Evolutionary conservation across 2,329 filamentous ascomycete genomes (phyloP), one percentile per base, ranked within the genome.

Genomic region (Gremmenia infestans): DNA sequence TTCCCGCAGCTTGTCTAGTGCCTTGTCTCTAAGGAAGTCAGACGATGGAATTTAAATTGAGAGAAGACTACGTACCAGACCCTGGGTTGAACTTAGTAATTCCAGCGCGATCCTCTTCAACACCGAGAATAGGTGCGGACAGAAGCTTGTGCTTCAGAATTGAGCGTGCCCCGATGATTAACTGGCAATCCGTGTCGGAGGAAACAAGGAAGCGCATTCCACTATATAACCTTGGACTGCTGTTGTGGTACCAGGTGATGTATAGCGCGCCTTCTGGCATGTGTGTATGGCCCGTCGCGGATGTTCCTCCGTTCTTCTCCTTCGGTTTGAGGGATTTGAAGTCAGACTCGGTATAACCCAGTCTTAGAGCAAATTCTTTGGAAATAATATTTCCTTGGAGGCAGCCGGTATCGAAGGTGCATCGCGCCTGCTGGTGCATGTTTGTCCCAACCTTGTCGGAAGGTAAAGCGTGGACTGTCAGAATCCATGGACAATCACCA

Each of bases 371-470:
- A 15, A 57, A 57, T 1, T 43, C 42, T 28, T 47, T 50, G 8
- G 55, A 57, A 5, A 57, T 36, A n/a, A 57, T 23, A 36, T 57
- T 57, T 19, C 55, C 55, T 48, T 57, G 51, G 5, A 46, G 52
- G 39, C 50, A 51, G 4, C 43, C 52, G 3, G 55, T 57, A 22
- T 57, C 55, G 17, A 57, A 39, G 2, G 47, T 57, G 42, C 55
- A 57, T 55, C 47, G 42, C 9, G 53, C 53, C 25, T 50, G 32
- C 2, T 22, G 8, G 23, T 15, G 36, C n/a, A 40, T 76, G 50
- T 75, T 69, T 4, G 74, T 73, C 1, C 73, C 74, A 0, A 74
- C 68, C 4, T 70, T 68, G 1, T 72, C 69, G n/a, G 15, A 35
- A 17, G 53, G 50, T 11, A 54, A 2, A 19, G 45, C 53, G 14